Conservation (phyloP, 2,329 filamentous ascomycete species). For the Fusarium scirpi region DNA sequence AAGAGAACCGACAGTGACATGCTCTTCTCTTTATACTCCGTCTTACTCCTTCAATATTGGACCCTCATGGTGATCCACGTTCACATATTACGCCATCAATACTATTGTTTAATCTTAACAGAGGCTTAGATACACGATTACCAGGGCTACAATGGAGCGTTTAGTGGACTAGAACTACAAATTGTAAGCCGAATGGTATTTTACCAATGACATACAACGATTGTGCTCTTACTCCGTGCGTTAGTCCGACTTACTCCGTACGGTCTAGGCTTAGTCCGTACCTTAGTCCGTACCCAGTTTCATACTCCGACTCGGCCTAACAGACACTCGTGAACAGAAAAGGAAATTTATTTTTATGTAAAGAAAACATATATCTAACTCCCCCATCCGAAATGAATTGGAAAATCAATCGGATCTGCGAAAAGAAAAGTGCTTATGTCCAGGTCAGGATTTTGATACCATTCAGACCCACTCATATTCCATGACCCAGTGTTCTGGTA, state of each 20-base stretch:
- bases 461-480: constrained; percentile 1
- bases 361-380: not conserved
- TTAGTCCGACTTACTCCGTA: not conserved
- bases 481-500: constrained; percentile 1
- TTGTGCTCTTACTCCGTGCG: not conserved
- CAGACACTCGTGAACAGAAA: fast-evolving
- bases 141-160: not conserved
- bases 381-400: not conserved
- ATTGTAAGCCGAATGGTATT: not conserved
- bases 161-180: not conserved
- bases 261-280: constrained; percentile 11
- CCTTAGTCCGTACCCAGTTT: constrained; percentile 13
- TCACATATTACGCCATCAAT: not conserved
- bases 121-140: constrained; percentile 12
- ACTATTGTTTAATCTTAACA: fast-evolving
- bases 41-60: not conserved
- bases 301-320: not conserved
- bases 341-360: not conserved
- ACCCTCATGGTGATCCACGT: not conserved
- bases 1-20: not conserved
- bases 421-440: constrained; percentile 35
- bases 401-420: constrained; percentile 31
- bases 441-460: constrained; percentile 17
- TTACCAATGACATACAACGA: not conserved
- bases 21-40: constrained; percentile 3